A percentile compares a stretch with the other conserved stretches of the same genome.
Evolutionary conservation across 176 grass and related monocot species (phyloP).

Genomic region (Oryza officinalis): DNA sequence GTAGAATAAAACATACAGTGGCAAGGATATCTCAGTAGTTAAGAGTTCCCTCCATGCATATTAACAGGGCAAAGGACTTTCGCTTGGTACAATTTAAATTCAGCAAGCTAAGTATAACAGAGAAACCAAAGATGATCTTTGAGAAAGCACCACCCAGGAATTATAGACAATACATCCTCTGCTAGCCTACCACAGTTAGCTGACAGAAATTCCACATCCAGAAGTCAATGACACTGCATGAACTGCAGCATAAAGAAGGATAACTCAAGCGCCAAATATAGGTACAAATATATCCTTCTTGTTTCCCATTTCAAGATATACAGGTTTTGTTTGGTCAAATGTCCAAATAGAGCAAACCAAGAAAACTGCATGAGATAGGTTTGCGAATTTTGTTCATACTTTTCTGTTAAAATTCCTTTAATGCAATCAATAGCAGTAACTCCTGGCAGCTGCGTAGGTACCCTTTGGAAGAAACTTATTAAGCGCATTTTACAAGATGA

Average conservation of each 20-base stretch:
- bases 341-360: not conserved
- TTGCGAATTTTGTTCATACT: not conserved
- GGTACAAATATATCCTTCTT: not conserved
- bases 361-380: not conserved
- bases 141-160: not conserved
- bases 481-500: not conserved
- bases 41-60: slow-evolving; percentile 13
- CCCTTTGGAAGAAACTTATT: not conserved
- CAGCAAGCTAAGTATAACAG: not conserved
- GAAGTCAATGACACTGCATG: slow-evolving; percentile 4
- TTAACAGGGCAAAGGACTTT: not conserved
- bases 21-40: not conserved
- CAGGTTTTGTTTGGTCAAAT: not conserved
- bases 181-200: not conserved
- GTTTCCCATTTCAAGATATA: not conserved
- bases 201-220: slow-evolving; percentile 8
- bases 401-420: not conserved
- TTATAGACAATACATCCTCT: not conserved
- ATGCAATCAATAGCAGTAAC: slow-evolving; percentile 8
- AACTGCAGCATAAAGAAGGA: not conserved
- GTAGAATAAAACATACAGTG: not conserved
- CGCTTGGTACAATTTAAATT: slow-evolving; percentile 4
- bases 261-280: not conserved
- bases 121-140: slow-evolving; percentile 1
- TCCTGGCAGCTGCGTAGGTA: not conserved